These are phyloP conservation scores for Durusdinium trenchii DNA, from an alignment of 73 alveolate species.

Conservation along the genomic window DNA sequence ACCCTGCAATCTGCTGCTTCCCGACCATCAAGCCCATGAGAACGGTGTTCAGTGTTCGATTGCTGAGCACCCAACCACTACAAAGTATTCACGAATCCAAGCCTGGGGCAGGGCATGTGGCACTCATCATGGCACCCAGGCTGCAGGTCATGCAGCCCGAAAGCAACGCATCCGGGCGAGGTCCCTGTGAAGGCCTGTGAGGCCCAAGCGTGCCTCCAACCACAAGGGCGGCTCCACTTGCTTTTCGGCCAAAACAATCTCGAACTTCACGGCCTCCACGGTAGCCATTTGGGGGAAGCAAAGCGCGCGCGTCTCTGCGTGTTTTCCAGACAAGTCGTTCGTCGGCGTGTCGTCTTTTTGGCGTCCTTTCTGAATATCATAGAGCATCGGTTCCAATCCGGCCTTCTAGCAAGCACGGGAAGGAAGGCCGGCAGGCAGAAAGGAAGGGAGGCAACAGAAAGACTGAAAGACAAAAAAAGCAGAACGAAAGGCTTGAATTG, in stretches of 20 bases:
- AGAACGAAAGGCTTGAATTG: neutral
- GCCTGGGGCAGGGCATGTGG: neutral
- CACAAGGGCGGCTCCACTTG: conserved; percentile 66
- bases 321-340: no score
- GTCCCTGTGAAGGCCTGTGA: neutral
- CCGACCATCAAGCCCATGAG: no score
- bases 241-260: conserved; percentile 28
- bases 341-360: neutral
- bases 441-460: no score
- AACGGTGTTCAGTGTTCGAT: no score
- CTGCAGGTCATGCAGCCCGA: neutral
- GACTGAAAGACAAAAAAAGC: no score
- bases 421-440: no score
- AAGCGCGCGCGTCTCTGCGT: no score
- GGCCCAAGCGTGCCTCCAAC: conserved; percentile 7
- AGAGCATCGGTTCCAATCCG: no score
- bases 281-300: no score
- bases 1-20: no score
- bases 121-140: neutral
- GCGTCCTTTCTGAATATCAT: neutral
- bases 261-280: conserved; percentile 39
- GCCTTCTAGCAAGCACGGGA: no score
- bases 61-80: conserved; percentile 25
- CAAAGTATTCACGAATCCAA: conserved; percentile 71
- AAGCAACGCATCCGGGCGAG: neutral